These are phyloP conservation scores for Suhomyces canberraensis DNA, from an alignment of 805 yeast genomes.

Conservation along the genomic window DNA sequence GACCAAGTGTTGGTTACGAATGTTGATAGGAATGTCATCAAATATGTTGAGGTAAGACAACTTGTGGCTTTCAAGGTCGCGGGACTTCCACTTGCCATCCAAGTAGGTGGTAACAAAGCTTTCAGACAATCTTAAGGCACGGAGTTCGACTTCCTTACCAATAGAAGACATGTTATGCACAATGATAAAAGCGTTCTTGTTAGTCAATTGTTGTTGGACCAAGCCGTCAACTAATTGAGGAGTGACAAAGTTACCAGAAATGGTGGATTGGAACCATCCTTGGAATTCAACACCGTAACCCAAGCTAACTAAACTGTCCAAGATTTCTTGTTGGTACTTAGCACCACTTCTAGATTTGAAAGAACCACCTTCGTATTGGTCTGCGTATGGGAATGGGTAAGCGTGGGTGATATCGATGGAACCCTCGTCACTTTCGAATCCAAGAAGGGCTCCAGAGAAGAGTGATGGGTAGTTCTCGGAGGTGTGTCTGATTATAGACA, in stretches of 20 bases:
- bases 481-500: slow-evolving; percentile 62
- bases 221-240: slow-evolving; percentile 66
- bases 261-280: slow-evolving; percentile 79
- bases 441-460: slow-evolving; percentile 69
- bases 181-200: slow-evolving; percentile 54
- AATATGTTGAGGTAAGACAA: slow-evolving; percentile 64
- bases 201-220: slow-evolving; percentile 57
- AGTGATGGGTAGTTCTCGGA: slow-evolving; percentile 59
- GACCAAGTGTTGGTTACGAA: slow-evolving; percentile 68
- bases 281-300: slow-evolving; percentile 66
- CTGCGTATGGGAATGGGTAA: slow-evolving; percentile 67
- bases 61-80: slow-evolving; percentile 55
- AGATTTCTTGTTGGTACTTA: slow-evolving; percentile 65
- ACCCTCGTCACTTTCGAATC: slow-evolving; percentile 60
- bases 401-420: slow-evolving; percentile 53
- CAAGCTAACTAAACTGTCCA: slow-evolving; percentile 57
- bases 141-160: slow-evolving; percentile 61
- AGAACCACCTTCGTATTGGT: slow-evolving; percentile 61
- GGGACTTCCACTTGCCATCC: slow-evolving; percentile 64
- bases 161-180: slow-evolving; percentile 71
- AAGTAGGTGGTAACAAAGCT: slow-evolving; percentile 54
- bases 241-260: slow-evolving; percentile 66
- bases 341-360: slow-evolving; percentile 58
- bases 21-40: slow-evolving; percentile 64
- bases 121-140: slow-evolving; percentile 65